Percentiles rank a stretch among this genome's conserved stretches.
Conservation (phyloP, 2,329 filamentous ascomycete species). For the Falciphora oryzae region DNA sequence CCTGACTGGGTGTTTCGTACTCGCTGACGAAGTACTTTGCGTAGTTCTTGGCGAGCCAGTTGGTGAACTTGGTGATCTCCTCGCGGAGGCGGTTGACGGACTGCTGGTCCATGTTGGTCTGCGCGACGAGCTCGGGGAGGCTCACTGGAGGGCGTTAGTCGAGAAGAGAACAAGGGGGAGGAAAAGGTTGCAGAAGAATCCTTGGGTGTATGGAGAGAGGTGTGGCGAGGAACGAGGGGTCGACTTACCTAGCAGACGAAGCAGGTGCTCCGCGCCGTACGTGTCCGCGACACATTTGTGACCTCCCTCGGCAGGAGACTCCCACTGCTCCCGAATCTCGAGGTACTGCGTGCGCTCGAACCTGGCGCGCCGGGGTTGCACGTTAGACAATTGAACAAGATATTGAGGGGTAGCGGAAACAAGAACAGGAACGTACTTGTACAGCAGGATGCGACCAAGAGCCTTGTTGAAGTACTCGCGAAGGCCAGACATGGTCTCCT, state of each 20-base stretch:
- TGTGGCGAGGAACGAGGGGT: neutral
- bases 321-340: conserved; percentile 67
- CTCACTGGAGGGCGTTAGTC: conserved; percentile 52
- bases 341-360: conserved; percentile 89
- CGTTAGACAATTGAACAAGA: conserved; percentile 2
- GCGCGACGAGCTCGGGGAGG: conserved; percentile 87
- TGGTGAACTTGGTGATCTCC: conserved; percentile 79
- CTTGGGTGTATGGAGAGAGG: neutral
- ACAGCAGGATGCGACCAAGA: conserved; percentile 82
- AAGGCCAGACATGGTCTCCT: conserved; percentile 81
- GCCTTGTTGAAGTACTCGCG: conserved; percentile 92
- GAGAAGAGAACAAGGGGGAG: neutral
- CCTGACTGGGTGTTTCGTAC: conserved; percentile 66
- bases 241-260: conserved; percentile 75
- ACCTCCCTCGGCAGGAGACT: conserved; percentile 53
- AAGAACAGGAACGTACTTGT: conserved; percentile 47
- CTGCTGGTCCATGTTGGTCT: conserved; percentile 96
- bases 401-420: neutral
- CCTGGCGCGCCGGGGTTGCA: conserved; percentile 34
- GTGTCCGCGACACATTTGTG: conserved; percentile 69
- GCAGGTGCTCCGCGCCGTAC: conserved; percentile 89
- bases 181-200: neutral
- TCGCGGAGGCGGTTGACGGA: conserved; percentile 83
- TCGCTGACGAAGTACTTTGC: conserved; percentile 70
- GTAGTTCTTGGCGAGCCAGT: conserved; percentile 76